Evolutionary conservation across 345 rosid species (phyloP).

Genomic region (Boechera divaricarpa): DNA sequence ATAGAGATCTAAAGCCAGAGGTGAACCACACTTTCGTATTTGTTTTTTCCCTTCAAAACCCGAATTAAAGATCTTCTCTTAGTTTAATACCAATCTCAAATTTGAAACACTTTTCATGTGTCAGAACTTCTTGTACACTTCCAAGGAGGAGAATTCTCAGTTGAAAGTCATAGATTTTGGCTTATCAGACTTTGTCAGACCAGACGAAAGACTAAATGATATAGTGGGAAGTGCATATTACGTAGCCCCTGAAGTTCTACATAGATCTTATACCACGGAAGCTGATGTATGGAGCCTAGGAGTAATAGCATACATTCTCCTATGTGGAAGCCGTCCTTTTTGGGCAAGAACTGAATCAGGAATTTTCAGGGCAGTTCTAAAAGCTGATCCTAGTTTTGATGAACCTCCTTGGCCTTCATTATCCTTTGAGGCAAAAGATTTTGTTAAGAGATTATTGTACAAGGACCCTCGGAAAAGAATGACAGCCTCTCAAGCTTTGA

Average conservation of each 20-base stretch:
- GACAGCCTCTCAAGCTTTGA: constrained; percentile 93
- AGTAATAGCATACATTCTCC: constrained; percentile 91
- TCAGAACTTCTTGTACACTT: constrained; percentile 89
- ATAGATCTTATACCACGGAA: constrained; percentile 87
- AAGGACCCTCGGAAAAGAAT: constrained; percentile 91
- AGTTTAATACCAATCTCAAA: constrained; percentile 30
- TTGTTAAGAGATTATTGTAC: constrained; percentile 74
- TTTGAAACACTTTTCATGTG: constrained; percentile 43
- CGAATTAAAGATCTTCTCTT: neutral
- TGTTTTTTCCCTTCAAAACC: neutral
- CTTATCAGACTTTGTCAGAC: constrained; percentile 92
- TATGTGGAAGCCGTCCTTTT: constrained; percentile 97
- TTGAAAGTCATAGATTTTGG: constrained; percentile 97
- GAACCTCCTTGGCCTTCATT: constrained; percentile 92
- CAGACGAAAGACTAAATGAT: constrained; percentile 96
- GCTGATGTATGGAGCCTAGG: constrained; percentile 99
- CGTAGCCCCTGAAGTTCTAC: constrained; percentile 98
- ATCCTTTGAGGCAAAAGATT: constrained; percentile 87
- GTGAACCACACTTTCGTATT: constrained; percentile 46
- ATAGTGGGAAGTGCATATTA: constrained; percentile 98
- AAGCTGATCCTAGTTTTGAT: constrained; percentile 87
- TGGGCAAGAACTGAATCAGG: constrained; percentile 99
- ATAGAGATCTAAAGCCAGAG: constrained; percentile 99
- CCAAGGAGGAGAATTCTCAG: constrained; percentile 85
- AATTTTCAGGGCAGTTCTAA: constrained; percentile 85